Base-by-base conservation (phyloP, 768 basidiomycete genomes). In the Rhodotorula paludigena region DNA sequence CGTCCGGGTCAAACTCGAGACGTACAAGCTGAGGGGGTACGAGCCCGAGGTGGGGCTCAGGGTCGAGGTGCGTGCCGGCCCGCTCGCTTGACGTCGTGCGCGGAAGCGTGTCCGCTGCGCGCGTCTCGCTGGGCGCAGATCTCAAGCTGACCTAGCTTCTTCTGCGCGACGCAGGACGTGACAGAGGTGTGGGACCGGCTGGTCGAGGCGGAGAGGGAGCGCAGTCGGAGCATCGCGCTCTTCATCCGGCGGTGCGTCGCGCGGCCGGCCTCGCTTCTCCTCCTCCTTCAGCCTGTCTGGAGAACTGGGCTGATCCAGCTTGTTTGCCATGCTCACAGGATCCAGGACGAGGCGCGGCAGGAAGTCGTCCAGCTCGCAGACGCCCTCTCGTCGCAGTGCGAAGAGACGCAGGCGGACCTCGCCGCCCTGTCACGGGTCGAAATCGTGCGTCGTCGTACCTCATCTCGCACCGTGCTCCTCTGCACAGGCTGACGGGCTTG, bases 1-100 rank as follows among this genome's bases (percentile, higher is more conserved):
- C 75, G 87, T 99, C 36, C 90, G 92, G 78, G 94, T 91, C 1
- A 97, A 98, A 78, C 80, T 98, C 63, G 84, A 83, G 78, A 98
- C 93, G 32, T 98, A 98, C 80, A 85, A 87, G 16, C 77, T 99
- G 73, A 82, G 85, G 65, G 86, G 89, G 74, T 98, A 93, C 78
- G 82, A 87, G 32, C 92, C 96, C 20, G 85, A 86, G 4, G 76
- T 79, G 7, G 92, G 89, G 5, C 79, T 92, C 28, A 80, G 85
- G 32, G 81, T 87, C 38, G 80, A 82, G 42, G 86, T 85, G 68
- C 56, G 83, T 76, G 23, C 47, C 28, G 64, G 38, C 32, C 32
- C 5, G 30, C 3, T 3, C 32, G 30, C 15, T 51, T 51, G 14
- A 11, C 49, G 10, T n/a, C n/a, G n/a, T n/a, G n/a, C n/a, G n/a